These are phyloP conservation scores for Colletotrichum sp. DNA, from an alignment of 2,329 filamentous ascomycete species.

Conservation along the genomic window DNA sequence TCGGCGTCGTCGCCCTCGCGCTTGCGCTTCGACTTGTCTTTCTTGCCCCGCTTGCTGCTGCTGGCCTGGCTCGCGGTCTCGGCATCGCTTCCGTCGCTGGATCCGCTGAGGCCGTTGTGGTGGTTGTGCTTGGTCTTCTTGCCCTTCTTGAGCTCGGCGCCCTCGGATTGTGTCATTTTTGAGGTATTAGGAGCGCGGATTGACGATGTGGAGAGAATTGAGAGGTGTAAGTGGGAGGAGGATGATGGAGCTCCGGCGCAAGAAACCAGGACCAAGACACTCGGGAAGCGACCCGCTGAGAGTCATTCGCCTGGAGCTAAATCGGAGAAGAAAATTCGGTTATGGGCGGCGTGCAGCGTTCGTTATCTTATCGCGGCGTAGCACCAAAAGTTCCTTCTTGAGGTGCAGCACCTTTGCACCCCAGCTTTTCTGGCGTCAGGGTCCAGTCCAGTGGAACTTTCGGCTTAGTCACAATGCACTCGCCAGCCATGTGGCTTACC, in stretches of 20 bases:
- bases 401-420: neutral
- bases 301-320: slow-evolving; percentile 1
- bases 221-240: slow-evolving; percentile 6
- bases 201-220: slow-evolving; percentile 22
- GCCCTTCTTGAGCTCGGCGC: slow-evolving; percentile 33
- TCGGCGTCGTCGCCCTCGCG: slow-evolving; percentile 28
- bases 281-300: slow-evolving; percentile 2
- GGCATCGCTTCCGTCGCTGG: slow-evolving; percentile 7
- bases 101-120: slow-evolving; percentile 29
- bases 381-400: neutral
- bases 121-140: slow-evolving; percentile 32
- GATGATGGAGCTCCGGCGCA: neutral
- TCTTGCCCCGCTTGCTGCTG: slow-evolving; percentile 12
- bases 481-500: neutral
- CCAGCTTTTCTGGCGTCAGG: neutral
- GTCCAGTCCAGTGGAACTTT: neutral
- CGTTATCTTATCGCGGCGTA: slow-evolving; percentile 17
- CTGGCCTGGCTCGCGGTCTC: slow-evolving; percentile 22
- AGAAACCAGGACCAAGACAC: neutral
- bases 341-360: slow-evolving; percentile 1
- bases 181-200: neutral
- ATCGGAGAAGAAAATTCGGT: slow-evolving; percentile 22
- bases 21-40: slow-evolving; percentile 25
- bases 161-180: slow-evolving; percentile 34
- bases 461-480: neutral